Conservation (phyloP, 1,139 yeast species). For the Saccharomyces hybrid region DNA sequence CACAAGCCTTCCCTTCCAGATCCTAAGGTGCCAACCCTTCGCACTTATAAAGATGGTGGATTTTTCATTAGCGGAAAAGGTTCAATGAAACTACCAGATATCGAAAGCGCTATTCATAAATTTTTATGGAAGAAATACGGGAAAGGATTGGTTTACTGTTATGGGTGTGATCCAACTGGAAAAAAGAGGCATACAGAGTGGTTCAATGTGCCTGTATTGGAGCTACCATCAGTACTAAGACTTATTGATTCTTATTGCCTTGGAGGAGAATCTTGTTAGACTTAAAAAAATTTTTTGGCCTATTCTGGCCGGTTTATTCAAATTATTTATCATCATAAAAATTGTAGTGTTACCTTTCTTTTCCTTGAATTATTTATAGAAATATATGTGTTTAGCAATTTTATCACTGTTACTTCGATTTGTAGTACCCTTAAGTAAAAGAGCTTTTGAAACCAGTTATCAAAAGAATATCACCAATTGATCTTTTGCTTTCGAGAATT, state of each 20-base stretch:
- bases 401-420: neutral
- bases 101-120: slow-evolving; percentile 22
- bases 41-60: slow-evolving; percentile 21
- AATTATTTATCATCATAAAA: no score
- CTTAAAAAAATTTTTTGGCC: neutral
- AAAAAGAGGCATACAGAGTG: slow-evolving; percentile 27
- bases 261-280: slow-evolving; percentile 4
- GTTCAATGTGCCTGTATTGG: slow-evolving; percentile 24
- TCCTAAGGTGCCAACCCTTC: neutral
- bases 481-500: slow-evolving; percentile 4
- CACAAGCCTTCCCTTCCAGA: neutral
- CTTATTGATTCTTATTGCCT: slow-evolving; percentile 21
- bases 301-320: neutral
- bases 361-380: neutral
- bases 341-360: neutral
- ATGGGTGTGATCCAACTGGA: slow-evolving; percentile 22
- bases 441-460: neutral
- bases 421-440: neutral
- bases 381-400: neutral
- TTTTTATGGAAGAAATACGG: slow-evolving; percentile 27
- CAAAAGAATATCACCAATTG: slow-evolving; percentile 8
- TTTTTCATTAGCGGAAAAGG: slow-evolving; percentile 18
- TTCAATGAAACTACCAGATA: slow-evolving; percentile 11
- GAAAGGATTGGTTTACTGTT: slow-evolving; percentile 24
- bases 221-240: slow-evolving; percentile 17